Evolutionary conservation across 345 rosid species (phyloP), one percentile per base, ranked within the genome.

Genomic region (Crucihimalaya himalaica): DNA sequence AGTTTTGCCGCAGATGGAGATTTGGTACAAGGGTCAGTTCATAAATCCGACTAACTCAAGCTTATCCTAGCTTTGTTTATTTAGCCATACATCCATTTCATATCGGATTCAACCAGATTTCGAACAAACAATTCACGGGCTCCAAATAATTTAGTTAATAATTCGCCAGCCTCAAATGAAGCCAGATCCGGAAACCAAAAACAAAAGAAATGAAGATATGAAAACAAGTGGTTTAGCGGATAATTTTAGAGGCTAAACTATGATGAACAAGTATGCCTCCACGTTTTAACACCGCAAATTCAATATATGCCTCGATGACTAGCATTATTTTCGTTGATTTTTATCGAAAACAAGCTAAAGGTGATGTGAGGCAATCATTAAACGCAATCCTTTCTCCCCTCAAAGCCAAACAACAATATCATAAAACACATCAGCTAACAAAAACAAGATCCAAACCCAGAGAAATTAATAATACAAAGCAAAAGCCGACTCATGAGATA

Each of bases 281-380:
- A 77, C 80, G 80, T 77, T 76, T 61, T 47, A 3, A 29, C 80
- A 77, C 80, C 80, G 76, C 80, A 7, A 68, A 64, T 29, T 64
- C 35, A 39, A 46, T 77, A 2, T 77, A 64, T 77, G 80, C 80
- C 80, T 71, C 80, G 8, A 64, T 48, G 80, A 77, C 80, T 77
- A 77, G 62, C 80, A 29, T 71, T 77, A 25, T 48, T 71, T 71
- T 57, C 80, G 76, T 77, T 27, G 76, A 16, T 67, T 57, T 0
- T 12, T 71, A 62, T 70, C 54, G 80, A 71, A 77, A 63, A 64
- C 72, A 77, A 65, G 80, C 80, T 71, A 77, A 77, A 77, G 80
- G 80, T 77, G 80, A 63, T 63, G 68, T 77, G 80, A 77, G 80
- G 80, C 80, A 70, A 8, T 8, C 3, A 2, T 40, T 20, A 43